Conservation (phyloP, 192 early-diverging fungal species). For the Coemansia brasiliensis region DNA sequence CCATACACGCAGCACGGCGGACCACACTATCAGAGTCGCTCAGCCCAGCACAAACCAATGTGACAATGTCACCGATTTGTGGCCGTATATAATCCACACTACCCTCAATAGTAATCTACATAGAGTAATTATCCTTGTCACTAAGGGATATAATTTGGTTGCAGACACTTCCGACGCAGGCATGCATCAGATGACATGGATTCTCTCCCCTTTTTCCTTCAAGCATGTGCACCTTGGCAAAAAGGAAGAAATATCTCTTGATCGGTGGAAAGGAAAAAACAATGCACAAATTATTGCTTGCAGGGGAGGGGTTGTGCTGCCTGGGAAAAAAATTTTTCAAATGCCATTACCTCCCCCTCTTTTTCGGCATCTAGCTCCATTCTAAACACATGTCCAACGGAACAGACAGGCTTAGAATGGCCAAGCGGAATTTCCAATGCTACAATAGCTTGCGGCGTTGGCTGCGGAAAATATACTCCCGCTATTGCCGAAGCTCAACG, state of each 20-base stretch:
- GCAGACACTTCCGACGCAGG: background rate
- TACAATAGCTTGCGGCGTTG: conserved; percentile 13
- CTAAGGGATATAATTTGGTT: no score
- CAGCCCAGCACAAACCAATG: conserved; percentile 73
- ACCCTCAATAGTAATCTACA: conserved; percentile 72
- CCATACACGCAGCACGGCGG: conserved; percentile 85
- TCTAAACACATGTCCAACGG: conserved; percentile 1
- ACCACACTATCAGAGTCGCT: conserved; percentile 78
- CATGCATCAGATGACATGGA: background rate
- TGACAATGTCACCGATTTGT: conserved; percentile 76
- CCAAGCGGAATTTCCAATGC: conserved; percentile 3
- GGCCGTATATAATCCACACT: conserved; percentile 82
- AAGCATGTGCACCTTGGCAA: background rate
- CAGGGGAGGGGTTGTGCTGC: background rate
- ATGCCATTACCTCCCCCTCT: background rate
- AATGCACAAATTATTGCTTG: conserved; percentile 17
- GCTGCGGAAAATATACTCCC: conserved; percentile 15
- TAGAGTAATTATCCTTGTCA: background rate
- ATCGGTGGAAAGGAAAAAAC: no score
- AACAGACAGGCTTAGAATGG: background rate
- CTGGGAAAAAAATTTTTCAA: conserved; percentile 5
- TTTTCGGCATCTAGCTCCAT: conserved; percentile 6
- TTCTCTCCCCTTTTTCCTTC: no score
- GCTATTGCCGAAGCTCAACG: background rate
- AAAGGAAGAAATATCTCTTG: background rate